phyloP scores from a whole-genome alignment of 129 eudicot species.

The Deinandra increscens region DNA sequence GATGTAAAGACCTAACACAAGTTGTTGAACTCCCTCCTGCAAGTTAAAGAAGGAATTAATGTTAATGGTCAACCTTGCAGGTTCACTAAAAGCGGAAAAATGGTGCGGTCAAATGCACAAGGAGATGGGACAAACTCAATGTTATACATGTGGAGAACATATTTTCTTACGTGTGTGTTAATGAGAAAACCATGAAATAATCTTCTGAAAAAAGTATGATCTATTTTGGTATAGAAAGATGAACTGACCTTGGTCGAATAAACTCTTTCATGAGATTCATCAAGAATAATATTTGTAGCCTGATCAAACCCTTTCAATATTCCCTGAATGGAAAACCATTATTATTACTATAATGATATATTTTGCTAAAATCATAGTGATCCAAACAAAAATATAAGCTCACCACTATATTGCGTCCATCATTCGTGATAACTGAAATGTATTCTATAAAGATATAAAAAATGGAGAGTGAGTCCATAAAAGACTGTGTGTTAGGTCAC shows the following conservation, averaged over 20 bases:
- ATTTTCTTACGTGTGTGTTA: too few relatives aligned
- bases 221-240: neutral
- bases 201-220: neutral
- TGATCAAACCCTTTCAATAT: conserved; percentile 82
- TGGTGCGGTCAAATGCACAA: neutral
- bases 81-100: neutral
- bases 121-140: too few relatives aligned
- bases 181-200: neutral
- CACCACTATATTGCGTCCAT: conserved; percentile 88
- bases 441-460: conserved; percentile 40
- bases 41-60: conserved; percentile 15
- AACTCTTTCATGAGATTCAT: conserved; percentile 91
- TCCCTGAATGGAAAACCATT: conserved; percentile 47
- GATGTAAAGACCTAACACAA: conserved; percentile 86
- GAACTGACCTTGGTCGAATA: conserved; percentile 75
- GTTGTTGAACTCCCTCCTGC: conserved; percentile 93
- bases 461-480: neutral
- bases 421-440: conserved; percentile 79
- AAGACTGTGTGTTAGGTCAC: neutral
- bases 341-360: neutral
- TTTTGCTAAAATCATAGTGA: neutral
- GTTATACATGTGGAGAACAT: too few relatives aligned
- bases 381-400: conserved; percentile 22
- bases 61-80: conserved; percentile 7
- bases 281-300: conserved; percentile 87